Evolutionary conservation across 164 flowering plant genomes (phyloP), one percentile per base, ranked within the genome.

Genomic region (Vitis rupestris): DNA sequence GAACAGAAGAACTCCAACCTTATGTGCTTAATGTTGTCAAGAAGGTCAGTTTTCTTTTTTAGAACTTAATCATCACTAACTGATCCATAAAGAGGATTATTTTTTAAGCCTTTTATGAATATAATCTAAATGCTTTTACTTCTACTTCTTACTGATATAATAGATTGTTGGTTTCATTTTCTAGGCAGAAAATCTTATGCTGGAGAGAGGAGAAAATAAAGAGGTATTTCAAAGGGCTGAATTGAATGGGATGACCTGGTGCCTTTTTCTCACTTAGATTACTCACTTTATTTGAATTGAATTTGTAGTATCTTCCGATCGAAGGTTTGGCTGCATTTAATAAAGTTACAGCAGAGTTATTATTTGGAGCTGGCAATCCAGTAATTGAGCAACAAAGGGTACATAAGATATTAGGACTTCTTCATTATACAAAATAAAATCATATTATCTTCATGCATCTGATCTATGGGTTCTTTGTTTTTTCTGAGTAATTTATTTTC

Each of bases 301-400:
- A 64, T 37, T 59, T 83, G 78, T 78, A 95, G 99, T 95, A 95
- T 84, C 98, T 95, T 29, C 99, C 99, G n/a, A 95, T 95, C 30
- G 99, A 95, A 82, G 99, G 99, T 68, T 73, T 93, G 82, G 99
- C 94, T 80, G 97, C 94, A 63, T 95, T 95, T 77, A 95, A 93
- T 75, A 91, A 89, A 81, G 98, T 63, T 51, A 95, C 98, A 52
- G 98, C 97, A 14, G 94, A 95, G 76, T 75, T 95, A 76, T 78
- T 95, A 73, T 81, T 95, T 60, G 99, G 99, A 79, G 97, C 98
- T 48, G 91, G 77, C 73, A 92, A 84, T 79, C 84, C 90, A 51
- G 82, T 87, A 57, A 81, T 95, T 75, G 70, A 90, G 70, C 75
- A 93, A 78, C 91, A 86, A 82, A 88, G 84, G 69, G 99, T 95